Percentiles rank a stretch among this genome's conserved stretches.
These are phyloP conservation scores for Russula sp. DNA, from an alignment of 768 basidiomycete species.

Conservation along the genomic window DNA sequence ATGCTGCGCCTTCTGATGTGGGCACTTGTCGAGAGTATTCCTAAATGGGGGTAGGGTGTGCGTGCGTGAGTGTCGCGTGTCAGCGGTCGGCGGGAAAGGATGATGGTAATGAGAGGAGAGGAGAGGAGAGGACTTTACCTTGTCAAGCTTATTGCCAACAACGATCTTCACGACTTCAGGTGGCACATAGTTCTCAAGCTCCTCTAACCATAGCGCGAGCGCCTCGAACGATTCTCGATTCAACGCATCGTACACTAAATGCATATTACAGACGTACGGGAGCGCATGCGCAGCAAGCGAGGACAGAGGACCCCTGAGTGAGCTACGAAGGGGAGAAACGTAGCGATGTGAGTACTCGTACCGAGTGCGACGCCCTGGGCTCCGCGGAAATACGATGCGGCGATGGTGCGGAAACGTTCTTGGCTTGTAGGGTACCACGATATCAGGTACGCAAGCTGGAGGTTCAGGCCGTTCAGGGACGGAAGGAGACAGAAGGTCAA, in stretches of 20 bases:
- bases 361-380: slow-evolving; percentile 81
- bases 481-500: slow-evolving; percentile 82
- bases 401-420: slow-evolving; percentile 90
- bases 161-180: slow-evolving; percentile 88
- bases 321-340: neutral
- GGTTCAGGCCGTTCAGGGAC: no score
- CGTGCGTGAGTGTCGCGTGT: neutral
- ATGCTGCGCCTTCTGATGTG: no score
- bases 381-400: slow-evolving; percentile 88
- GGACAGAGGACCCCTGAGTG: neutral
- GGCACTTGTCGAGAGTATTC: slow-evolving; percentile 87
- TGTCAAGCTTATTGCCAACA: slow-evolving; percentile 94
- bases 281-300: no score
- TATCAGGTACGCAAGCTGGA: no score
- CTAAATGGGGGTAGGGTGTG: slow-evolving; percentile 43
- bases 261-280: neutral
- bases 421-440: slow-evolving; percentile 92
- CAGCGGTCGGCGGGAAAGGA: no score
- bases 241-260: slow-evolving; percentile 91
- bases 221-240: slow-evolving; percentile 92
- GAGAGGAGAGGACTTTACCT: slow-evolving; percentile 46
- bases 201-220: slow-evolving; percentile 87
- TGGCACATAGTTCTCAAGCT: slow-evolving; percentile 92
- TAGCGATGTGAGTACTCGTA: slow-evolving; percentile 32
- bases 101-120: neutral